Base-by-base conservation (phyloP, 2,329 filamentous ascomycete genomes). In the Chaetothyriales sp. region DNA sequence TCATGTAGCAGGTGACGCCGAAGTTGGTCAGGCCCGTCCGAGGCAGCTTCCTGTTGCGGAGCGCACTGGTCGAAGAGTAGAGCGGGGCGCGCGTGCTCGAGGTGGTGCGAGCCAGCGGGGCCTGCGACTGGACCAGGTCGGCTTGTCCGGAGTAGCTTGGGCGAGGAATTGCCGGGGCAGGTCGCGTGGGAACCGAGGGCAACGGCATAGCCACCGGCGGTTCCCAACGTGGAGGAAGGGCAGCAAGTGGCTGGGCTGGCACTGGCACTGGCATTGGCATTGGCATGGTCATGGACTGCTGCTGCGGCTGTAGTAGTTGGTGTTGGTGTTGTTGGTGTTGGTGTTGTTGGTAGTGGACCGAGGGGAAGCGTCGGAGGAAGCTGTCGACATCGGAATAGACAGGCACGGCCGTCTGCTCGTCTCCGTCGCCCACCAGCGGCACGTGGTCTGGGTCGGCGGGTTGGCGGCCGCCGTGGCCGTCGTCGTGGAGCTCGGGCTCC, bases 1-100 rank as follows among this genome's bases (percentile, higher is more conserved):
- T 95, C 74, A 92, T 89, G 64, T 95, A 95, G 65, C 90, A 95
- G 58, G 85, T 89, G 46, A 85, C 83, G 1, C 81, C 80, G 43
- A 88, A 86, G 60, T 95, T 95, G 53, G 81, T 71, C 10, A 95
- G 74, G 0, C 90, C 89, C 9, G 86, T 85, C 37, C 73, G 72
- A n/a, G 81, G 77, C 60, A 80, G 72, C 66, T 70, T 70, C 25
- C 73, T 68, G 18, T 57, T 54, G 13, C 69, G 65, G 53, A 70
- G 69, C 47, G 73, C 65, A 44, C 67, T 66, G 58, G 62, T 66
- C 49, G 65, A 63, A 49, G 67, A 62, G 61, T 73, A 70, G 8
- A 74, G 61, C 2, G 70, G 68, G 33, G 69, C 68, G 48, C 69
- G 67, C 25, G 62, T 67, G 13, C 70, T 68, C 2, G 72, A 72